phyloP scores from a whole-genome alignment of 306 rosid species.

The Dicorynia guianensis region DNA sequence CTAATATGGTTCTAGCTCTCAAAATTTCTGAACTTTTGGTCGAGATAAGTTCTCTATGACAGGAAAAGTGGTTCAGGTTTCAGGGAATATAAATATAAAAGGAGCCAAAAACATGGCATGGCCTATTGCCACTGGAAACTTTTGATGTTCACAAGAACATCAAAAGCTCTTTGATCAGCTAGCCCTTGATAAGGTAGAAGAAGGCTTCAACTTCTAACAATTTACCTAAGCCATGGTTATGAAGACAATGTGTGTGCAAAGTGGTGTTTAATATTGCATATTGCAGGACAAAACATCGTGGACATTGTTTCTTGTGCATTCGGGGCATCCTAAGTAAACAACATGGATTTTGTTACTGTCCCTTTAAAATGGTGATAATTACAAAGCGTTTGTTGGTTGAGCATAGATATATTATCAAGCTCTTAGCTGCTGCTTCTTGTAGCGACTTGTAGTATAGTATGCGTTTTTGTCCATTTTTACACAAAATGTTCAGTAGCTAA shows the following conservation, averaged over 20 bases:
- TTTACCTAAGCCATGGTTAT: background rate
- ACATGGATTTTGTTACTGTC: background rate
- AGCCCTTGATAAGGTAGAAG: conserved; percentile 3
- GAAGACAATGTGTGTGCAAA: conserved; percentile 21
- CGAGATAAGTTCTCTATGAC: background rate
- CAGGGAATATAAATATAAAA: conserved; percentile 3
- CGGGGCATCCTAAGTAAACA: conserved; percentile 37
- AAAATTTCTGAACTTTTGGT: background rate
- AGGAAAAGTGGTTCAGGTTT: background rate
- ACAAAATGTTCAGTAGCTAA: too few species aligned
- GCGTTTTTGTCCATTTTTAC: too few species aligned
- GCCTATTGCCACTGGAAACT: conserved; percentile 9
- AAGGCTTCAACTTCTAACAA: background rate
- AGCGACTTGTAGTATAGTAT: too few species aligned
- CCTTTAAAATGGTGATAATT: conserved; percentile 6
- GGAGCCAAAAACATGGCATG: conserved; percentile 1
- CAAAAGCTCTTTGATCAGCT: background rate
- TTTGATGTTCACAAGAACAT: conserved; percentile 5
- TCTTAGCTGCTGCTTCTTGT: background rate
- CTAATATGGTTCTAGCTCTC: conserved; percentile 7
- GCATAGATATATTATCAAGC: conserved; percentile 33
- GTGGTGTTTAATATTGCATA: conserved; percentile 7
- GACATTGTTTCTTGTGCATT: conserved; percentile 30
- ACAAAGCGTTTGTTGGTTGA: conserved; percentile 26
- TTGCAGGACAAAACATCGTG: background rate